phyloP scores from a whole-genome alignment of 805 yeast genomes.

The Priceomyces castillae region DNA sequence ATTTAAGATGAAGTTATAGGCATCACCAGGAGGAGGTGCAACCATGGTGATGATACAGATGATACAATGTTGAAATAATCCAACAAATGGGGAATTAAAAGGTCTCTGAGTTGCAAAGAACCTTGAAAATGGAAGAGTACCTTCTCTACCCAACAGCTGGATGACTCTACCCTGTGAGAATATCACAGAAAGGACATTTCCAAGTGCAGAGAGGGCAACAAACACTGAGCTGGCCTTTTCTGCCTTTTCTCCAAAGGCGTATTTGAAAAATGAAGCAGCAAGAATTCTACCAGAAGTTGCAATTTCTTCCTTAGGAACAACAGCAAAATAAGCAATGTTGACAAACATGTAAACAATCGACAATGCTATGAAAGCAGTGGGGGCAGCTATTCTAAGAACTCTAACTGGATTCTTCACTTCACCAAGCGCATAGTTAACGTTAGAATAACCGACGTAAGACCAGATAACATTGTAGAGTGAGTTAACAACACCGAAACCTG shows the following conservation, averaged over 20 bases:
- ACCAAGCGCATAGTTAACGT: constrained; percentile 79
- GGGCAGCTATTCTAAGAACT: constrained; percentile 71
- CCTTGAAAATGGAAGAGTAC: constrained; percentile 68
- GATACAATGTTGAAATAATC: constrained; percentile 72
- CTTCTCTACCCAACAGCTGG: constrained; percentile 81
- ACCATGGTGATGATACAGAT: constrained; percentile 70
- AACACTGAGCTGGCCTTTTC: constrained; percentile 73
- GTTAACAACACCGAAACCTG: constrained; percentile 68
- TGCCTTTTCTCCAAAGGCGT: constrained; percentile 67
- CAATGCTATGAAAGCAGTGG: constrained; percentile 60
- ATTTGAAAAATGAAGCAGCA: constrained; percentile 72
- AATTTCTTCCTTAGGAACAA: constrained; percentile 66
- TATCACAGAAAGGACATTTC: constrained; percentile 77
- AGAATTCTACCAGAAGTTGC: constrained; percentile 62
- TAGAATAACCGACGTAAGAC: constrained; percentile 82
- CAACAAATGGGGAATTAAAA: constrained; percentile 69
- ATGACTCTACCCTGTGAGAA: constrained; percentile 80
- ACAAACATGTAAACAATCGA: constrained; percentile 70
- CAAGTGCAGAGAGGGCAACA: constrained; percentile 78
- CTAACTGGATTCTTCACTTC: constrained; percentile 73
- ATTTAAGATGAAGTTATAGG: constrained; percentile 77
- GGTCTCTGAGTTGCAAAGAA: constrained; percentile 73
- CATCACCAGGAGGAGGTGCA: constrained; percentile 82
- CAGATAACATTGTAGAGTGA: constrained; percentile 81
- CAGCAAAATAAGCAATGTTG: constrained; percentile 78